Conservation (phyloP, 2,329 filamentous ascomycete genomes). For the Pseudocercospora cruenta region DNA sequence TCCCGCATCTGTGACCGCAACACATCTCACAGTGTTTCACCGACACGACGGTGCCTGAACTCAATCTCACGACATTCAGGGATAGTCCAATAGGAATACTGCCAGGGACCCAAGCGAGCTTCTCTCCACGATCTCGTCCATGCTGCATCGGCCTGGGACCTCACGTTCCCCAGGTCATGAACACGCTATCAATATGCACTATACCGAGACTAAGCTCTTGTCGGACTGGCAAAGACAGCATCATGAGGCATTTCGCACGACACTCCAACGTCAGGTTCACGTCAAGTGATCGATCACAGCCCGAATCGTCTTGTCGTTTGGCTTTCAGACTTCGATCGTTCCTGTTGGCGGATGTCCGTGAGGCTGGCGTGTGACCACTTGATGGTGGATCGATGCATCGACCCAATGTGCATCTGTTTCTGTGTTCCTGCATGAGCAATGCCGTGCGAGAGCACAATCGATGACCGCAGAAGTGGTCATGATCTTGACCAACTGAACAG, state of each 20-base stretch:
- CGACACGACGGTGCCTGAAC: constrained; percentile 7
- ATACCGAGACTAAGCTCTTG: neutral
- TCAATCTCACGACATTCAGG: constrained; percentile 7
- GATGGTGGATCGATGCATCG: neutral
- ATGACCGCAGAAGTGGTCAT: constrained; percentile 14
- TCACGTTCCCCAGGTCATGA: neutral
- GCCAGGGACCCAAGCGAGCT: neutral
- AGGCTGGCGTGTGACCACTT: neutral
- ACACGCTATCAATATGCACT: neutral
- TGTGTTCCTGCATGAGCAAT: neutral
- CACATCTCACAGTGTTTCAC: constrained; percentile 5
- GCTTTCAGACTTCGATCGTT: neutral
- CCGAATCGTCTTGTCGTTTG: neutral
- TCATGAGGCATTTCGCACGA: neutral
- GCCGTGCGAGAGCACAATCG: neutral
- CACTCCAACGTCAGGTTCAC: neutral
- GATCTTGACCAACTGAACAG: neutral
- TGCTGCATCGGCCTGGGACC: neutral
- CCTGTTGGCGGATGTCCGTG: neutral
- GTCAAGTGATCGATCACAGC: constrained; percentile 6
- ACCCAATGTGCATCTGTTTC: neutral
- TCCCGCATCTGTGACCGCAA: neutral
- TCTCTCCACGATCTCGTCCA: constrained; percentile 5
- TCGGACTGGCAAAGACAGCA: neutral
- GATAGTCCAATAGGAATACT: constrained; percentile 3